These are phyloP conservation scores for Aspergillus persii DNA, from an alignment of 2,329 filamentous ascomycete genomes.

Conservation along the genomic window DNA sequence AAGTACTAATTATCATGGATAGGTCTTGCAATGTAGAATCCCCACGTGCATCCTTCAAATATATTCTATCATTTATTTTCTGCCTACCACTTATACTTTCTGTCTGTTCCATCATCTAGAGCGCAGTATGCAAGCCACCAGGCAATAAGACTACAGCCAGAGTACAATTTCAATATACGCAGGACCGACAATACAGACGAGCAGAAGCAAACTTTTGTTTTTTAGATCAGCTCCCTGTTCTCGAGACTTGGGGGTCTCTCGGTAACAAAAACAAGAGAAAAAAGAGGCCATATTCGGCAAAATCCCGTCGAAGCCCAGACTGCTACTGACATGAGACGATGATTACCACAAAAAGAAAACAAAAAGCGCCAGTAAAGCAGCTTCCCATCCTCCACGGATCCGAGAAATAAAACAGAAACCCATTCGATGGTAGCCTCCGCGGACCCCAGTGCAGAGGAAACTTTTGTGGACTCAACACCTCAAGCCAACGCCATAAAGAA, in stretches of 20 bases:
- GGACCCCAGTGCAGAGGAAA: conserved; percentile 34
- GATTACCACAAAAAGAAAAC: conserved; percentile 25
- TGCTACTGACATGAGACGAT: conserved; percentile 27
- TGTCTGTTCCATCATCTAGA: too few relatives aligned
- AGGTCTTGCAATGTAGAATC: too few relatives aligned
- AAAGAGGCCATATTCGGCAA: conserved; percentile 24
- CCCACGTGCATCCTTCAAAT: too few relatives aligned
- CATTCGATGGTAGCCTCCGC: conserved; percentile 31
- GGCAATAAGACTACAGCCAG: too few relatives aligned
- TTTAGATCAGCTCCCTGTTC: conserved; percentile 30
- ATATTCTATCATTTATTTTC: too few relatives aligned
- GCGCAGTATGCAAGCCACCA: too few relatives aligned
- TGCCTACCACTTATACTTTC: too few relatives aligned
- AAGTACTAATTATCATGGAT: too few relatives aligned
- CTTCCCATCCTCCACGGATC: conserved; percentile 36
- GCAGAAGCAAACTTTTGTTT: conserved; percentile 22
- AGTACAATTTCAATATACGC: neutral
- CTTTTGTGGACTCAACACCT: conserved; percentile 33
- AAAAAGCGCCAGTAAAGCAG: conserved; percentile 33
- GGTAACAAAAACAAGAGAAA: neutral
- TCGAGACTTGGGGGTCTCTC: conserved; percentile 23
- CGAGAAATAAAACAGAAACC: conserved; percentile 32
- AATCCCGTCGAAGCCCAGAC: conserved; percentile 19
- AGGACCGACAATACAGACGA: conserved; percentile 6
- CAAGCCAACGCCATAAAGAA: conserved; percentile 45